Conservation (phyloP, 2,329 filamentous ascomycete species). For the Anthostomella pinea region DNA sequence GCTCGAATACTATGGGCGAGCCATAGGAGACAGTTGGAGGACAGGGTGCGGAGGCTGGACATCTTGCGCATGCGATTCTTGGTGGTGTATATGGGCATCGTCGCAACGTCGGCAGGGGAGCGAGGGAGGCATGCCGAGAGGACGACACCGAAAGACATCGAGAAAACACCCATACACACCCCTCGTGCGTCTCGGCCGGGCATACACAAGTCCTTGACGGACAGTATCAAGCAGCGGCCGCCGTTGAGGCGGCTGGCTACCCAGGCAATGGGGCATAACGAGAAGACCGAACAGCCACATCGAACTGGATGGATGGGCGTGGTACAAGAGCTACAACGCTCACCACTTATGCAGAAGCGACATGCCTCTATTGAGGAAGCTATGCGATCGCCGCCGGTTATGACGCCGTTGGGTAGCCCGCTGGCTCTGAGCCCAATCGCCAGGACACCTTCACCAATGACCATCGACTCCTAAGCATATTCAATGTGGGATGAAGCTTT, state of each 20-base stretch:
- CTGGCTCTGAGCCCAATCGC: constrained; percentile 14
- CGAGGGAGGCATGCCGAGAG: constrained; percentile 33
- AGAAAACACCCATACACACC: constrained; percentile 27
- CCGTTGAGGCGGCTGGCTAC: constrained; percentile 53
- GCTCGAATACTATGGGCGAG: constrained; percentile 58
- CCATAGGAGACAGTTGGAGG: constrained; percentile 52
- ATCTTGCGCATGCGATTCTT: constrained; percentile 63
- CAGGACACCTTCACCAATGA: too few species aligned
- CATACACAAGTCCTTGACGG: constrained; percentile 42
- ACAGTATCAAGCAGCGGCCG: constrained; percentile 44
- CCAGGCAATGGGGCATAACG: constrained; percentile 51
- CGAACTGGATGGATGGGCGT: constrained; percentile 61
- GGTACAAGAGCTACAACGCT: constrained; percentile 59
- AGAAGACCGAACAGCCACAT: constrained; percentile 45
- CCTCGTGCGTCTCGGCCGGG: constrained; percentile 29
- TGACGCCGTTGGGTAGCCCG: constrained; percentile 26
- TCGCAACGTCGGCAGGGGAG: constrained; percentile 39
- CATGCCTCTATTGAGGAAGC: constrained; percentile 61
- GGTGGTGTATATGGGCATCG: constrained; percentile 61
- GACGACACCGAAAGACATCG: constrained; percentile 25
- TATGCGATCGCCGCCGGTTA: constrained; percentile 44
- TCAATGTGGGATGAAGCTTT: too few species aligned
- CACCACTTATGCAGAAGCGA: constrained; percentile 58
- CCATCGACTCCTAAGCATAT: too few species aligned
- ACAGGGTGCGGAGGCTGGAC: constrained; percentile 57